A percentile compares a stretch with the other conserved stretches of the same genome.
These are phyloP conservation scores for Fragilaria crotonensis DNA, from an alignment of 108 stramenopile species.

Conservation along the genomic window DNA sequence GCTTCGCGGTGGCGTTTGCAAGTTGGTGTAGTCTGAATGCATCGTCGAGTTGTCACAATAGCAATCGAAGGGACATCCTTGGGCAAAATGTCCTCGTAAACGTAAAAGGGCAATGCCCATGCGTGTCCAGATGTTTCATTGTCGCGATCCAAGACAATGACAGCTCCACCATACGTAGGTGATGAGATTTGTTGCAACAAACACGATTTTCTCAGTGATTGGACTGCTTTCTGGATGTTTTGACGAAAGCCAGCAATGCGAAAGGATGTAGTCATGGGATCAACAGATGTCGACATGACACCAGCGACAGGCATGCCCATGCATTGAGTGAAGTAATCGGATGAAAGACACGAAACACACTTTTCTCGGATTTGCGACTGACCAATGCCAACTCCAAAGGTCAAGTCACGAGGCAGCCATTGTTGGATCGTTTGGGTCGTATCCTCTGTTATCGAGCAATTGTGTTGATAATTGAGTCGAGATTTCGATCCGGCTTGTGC, in stretches of 20 bases:
- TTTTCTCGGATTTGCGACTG: not conserved
- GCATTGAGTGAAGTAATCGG: not conserved
- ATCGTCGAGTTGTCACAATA: not conserved
- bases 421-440: not conserved
- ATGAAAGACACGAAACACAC: not conserved
- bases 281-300: not conserved
- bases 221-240: not conserved
- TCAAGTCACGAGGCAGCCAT: not conserved
- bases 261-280: not conserved
- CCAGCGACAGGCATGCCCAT: constrained; percentile 1
- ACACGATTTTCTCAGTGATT: not conserved
- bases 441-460: not conserved
- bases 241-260: not conserved
- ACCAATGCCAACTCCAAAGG: not conserved
- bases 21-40: not conserved
- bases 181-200: not conserved
- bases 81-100: not conserved
- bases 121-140: not conserved
- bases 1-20: not conserved
- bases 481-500: not conserved
- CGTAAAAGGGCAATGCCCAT: not conserved
- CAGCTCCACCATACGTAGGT: not conserved
- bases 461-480: not conserved
- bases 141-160: not conserved
- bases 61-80: not conserved